Conservation (phyloP, 495 filamentous ascomycete genomes). For the Lophiostoma macrostomum region DNA sequence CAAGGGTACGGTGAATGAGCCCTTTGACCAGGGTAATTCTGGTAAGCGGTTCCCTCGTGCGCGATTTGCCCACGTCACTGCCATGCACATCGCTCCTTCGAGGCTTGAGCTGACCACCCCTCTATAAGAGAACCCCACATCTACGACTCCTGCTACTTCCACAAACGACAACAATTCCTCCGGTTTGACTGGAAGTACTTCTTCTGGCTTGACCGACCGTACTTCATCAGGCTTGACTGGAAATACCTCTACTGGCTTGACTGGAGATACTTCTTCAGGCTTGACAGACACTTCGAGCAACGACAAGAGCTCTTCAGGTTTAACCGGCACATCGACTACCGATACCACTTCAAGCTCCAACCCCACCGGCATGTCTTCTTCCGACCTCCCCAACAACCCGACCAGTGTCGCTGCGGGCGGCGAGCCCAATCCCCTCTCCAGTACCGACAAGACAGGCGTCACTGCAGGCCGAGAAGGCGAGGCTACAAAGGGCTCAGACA, state of each 20-base stretch:
- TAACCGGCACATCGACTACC: neutral
- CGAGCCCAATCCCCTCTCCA: constrained; percentile 19
- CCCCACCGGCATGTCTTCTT: neutral
- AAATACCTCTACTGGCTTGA: neutral
- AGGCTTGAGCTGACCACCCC: neutral
- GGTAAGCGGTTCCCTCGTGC: constrained; percentile 8
- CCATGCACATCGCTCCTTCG: too few relatives aligned
- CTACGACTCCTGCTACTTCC: neutral
- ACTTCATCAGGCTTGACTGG: neutral
- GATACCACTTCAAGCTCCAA: neutral
- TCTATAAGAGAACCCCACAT: constrained; percentile 7
- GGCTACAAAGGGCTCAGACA: constrained; percentile 6
- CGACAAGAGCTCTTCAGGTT: constrained; percentile 1
- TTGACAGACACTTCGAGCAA: neutral
- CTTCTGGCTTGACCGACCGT: neutral
- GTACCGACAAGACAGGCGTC: constrained; percentile 34
- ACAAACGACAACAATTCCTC: neutral
- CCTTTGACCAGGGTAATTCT: constrained; percentile 56
- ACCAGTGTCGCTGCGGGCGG: constrained; percentile 13
- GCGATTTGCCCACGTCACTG: neutral
- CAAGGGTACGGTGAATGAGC: constrained; percentile 51
- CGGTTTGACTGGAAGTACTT: neutral
- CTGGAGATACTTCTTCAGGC: neutral
- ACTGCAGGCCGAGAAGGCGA: constrained; percentile 8
- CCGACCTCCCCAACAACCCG: constrained; percentile 4